Conservation (phyloP, 176 grass and related monocot genomes). For the Lolium multiflorum region DNA sequence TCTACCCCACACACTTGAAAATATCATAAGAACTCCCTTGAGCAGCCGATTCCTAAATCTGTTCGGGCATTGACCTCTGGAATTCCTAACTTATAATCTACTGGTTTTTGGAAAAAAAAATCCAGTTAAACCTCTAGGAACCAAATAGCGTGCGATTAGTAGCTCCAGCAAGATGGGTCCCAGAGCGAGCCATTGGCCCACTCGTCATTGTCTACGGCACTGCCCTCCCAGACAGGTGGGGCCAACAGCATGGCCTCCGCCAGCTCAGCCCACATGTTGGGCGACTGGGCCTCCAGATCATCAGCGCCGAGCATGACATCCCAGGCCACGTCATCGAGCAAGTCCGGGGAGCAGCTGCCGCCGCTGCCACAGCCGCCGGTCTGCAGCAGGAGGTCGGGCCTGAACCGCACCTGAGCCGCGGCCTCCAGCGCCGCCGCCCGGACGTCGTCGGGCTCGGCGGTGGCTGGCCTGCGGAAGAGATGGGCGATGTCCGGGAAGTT, state of each 20-base stretch:
- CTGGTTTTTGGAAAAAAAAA: background rate
- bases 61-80: slow-evolving; percentile 2
- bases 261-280: slow-evolving; percentile 86
- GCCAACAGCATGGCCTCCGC: slow-evolving; percentile 84
- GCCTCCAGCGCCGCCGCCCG: slow-evolving; percentile 86
- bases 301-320: slow-evolving; percentile 42
- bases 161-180: slow-evolving; percentile 60
- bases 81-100: slow-evolving; percentile 3
- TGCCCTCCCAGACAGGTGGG: slow-evolving; percentile 71
- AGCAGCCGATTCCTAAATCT: background rate
- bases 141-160: slow-evolving; percentile 24
- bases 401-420: slow-evolving; percentile 52
- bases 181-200: slow-evolving; percentile 74
- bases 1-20: slow-evolving; percentile 7
- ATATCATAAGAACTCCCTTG: slow-evolving; percentile 18
- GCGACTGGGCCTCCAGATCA: slow-evolving; percentile 67
- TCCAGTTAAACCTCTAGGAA: slow-evolving; percentile 33
- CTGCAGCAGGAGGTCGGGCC: slow-evolving; percentile 46
- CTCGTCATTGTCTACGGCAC: slow-evolving; percentile 61
- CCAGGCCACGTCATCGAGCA: slow-evolving; percentile 34
- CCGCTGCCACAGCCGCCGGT: background rate
- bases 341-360: background rate
- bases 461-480: slow-evolving; percentile 67
- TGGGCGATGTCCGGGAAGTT: slow-evolving; percentile 73
- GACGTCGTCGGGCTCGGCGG: slow-evolving; percentile 75